Conservation (phyloP, 208 protist genomes). For the Leishmania major region DNA sequence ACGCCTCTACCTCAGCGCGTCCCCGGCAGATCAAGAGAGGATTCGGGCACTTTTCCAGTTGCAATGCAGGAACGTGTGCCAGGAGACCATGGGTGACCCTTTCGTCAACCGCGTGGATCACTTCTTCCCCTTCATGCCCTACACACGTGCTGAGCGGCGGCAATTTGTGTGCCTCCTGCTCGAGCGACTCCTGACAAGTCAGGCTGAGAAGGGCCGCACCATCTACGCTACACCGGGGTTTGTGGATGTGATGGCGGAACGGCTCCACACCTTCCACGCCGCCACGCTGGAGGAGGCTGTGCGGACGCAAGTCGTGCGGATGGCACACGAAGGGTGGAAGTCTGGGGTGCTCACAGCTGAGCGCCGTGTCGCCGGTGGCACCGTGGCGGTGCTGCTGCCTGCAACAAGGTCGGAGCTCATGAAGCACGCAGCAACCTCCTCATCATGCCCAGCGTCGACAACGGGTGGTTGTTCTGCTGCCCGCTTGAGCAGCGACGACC, state of each 20-base stretch:
- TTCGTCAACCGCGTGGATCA: conserved; percentile 87
- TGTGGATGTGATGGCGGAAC: conserved; percentile 44
- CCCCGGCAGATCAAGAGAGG: conserved; percentile 34
- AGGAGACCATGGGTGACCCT: conserved; percentile 62
- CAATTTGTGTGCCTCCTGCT: conserved; percentile 72
- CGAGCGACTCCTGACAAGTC: conserved; percentile 55
- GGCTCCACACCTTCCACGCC: conserved; percentile 73
- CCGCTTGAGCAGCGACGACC: not conserved
- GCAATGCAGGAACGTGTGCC: conserved; percentile 57
- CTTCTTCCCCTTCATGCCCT: conserved; percentile 84
- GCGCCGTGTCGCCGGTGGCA: conserved; percentile 23
- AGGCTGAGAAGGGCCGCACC: conserved; percentile 40
- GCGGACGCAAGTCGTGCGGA: conserved; percentile 58
- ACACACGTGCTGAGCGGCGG: conserved; percentile 60
- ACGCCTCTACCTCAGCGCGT: conserved; percentile 41
- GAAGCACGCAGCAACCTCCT: not conserved
- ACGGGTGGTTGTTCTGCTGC: not conserved
- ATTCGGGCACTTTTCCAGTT: conserved; percentile 50
- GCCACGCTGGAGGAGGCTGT: conserved; percentile 74
- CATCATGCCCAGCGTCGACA: not conserved
- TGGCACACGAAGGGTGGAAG: conserved; percentile 41
- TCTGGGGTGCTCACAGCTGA: conserved; percentile 68
- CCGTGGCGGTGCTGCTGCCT: conserved; percentile 21
- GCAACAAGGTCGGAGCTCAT: not conserved
- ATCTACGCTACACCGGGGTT: conserved; percentile 66